Percentiles rank a stretch among this genome's conserved stretches.
These are phyloP conservation scores for Taphrina wiesneri DNA, from an alignment of 1,139 yeast genomes.

Conservation along the genomic window DNA sequence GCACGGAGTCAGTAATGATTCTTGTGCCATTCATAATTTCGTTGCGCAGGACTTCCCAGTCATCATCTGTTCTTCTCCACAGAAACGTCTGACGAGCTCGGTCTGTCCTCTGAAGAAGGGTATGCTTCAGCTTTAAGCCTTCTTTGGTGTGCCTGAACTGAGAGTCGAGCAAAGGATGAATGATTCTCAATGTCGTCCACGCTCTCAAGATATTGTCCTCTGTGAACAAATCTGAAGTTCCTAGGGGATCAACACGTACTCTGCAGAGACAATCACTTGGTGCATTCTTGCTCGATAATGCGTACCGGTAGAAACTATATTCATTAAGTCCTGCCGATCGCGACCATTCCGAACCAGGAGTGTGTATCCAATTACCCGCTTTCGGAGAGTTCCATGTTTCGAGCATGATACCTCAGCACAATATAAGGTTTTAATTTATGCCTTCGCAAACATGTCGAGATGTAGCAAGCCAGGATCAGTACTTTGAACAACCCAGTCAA, in stretches of 20 bases:
- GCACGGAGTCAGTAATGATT: conserved; percentile 8
- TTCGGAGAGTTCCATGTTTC: conserved; percentile 7
- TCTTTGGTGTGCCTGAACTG: not conserved
- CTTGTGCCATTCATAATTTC: conserved; percentile 15
- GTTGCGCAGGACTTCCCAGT: conserved; percentile 19
- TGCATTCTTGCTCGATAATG: conserved; percentile 10
- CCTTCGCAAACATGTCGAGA: no score
- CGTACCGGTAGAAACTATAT: conserved; percentile 19
- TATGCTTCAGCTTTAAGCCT: not conserved
- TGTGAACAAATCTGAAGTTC: not conserved
- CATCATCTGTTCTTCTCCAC: not conserved
- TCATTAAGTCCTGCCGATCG: conserved; percentile 28
- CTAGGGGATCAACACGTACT: not conserved
- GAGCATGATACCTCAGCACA: conserved; percentile 13
- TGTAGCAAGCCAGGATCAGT: no score
- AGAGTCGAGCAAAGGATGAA: conserved; percentile 21
- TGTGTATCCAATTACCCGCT: conserved; percentile 2
- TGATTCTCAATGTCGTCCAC: not conserved
- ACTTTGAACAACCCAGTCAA: no score
- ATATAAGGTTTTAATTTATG: no score
- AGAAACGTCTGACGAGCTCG: not conserved
- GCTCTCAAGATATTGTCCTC: not conserved
- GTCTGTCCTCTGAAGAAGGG: not conserved
- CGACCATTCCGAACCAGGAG: not conserved
- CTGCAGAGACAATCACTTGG: conserved; percentile 21